Evolutionary conservation across 768 basidiomycete genomes (phyloP), one percentile per base, ranked within the genome.

Genomic region (Tulasnella calospora): DNA sequence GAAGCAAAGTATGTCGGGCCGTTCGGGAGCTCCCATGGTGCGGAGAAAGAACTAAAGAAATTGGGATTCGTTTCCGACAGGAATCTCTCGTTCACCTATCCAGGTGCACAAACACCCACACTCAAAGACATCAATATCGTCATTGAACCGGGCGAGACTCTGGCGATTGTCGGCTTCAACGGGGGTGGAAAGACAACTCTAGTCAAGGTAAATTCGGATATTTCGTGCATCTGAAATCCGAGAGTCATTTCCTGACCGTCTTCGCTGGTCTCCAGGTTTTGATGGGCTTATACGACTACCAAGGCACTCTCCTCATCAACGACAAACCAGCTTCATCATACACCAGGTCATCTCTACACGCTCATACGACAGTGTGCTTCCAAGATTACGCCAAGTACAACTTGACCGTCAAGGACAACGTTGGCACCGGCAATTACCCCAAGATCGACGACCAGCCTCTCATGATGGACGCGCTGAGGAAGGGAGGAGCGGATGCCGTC

Each of bases 331-430:
- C 93, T 74, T 88, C 92, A 67, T 86, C 87, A 41, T 89, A 90
- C 82, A 85, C 88, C 78, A 91, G 94, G n/a, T 83, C 84, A 6
- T 92, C 94, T 70, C 90, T 92, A 79, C 95, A 96, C 83, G 86
- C 86, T 47, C 93, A 91, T 82, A 85, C 90, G 21, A 90, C 92
- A 21, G 90, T 90, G 30, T 92, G 95, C 35, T 93, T 96, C 84
- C 95, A 96, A 83, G 91, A 91, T 67, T 95, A 94, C 84, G 91
- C 92, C 71, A 91, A 91, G 82, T 95, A 92, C 83, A 72, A 79
- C 23, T 90, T 89, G 81, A 87, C 91, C 0, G 87, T 94, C 27
- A 87, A 90, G 80, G 93, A 95, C 83, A 96, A 96, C 82, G 90
- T 95, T 38, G 95, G 94, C n/a, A 85, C 95, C 2, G 94, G 95